Evolutionary conservation across 805 yeast species (phyloP), one percentile per base, ranked within the genome.

Genomic region (Pichia thaimueangensis): DNA sequence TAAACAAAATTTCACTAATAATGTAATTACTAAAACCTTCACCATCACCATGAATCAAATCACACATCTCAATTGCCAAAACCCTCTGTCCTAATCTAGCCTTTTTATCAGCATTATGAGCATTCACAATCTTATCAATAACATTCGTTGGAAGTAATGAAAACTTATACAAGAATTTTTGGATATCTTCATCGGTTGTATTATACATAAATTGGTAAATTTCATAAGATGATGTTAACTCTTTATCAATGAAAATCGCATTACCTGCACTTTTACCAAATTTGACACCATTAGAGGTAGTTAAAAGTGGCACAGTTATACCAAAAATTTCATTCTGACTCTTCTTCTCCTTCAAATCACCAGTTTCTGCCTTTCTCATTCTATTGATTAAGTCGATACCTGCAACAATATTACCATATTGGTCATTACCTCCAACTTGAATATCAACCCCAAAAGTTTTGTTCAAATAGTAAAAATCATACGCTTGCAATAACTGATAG

Each of bases 261-360:
- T 93, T 93, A 0, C 97, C 97, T 2, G 96, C 96, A 43, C 95
- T 84, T 57, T 93, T 93, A 24, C 98, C 98, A 62, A 93, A 89
- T 63, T 93, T 93, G 46, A 81, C 93, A 7, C 98, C 98, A 10
- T 78, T 72, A 0, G 95, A 76, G 0, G 96, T 86, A 0, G 96
- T 86, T 51, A 93, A 67, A 23, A 93, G 65, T 2, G 97, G 97
- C 0, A 84, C 96, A 0, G 98, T 93, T 35, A 93, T 51, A 0
- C 97, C 97, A 59, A 65, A 85, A 3, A 76, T 72, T 1, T 64
- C 59, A 28, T 55, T 44, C 3, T 35, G 38, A 17, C 28, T 16
- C 9, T 41, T 34, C 12, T 23, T 25, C 3, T 35, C 34, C n/a
- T n/a, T n/a, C n/a, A n/a, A n/a, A n/a, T n/a, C n/a, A n/a, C n/a